Evolutionary conservation across 1,284 basidiomycete species (phyloP), one percentile per base, ranked within the genome.

Genomic region (Trichosporon coremiiforme): DNA sequence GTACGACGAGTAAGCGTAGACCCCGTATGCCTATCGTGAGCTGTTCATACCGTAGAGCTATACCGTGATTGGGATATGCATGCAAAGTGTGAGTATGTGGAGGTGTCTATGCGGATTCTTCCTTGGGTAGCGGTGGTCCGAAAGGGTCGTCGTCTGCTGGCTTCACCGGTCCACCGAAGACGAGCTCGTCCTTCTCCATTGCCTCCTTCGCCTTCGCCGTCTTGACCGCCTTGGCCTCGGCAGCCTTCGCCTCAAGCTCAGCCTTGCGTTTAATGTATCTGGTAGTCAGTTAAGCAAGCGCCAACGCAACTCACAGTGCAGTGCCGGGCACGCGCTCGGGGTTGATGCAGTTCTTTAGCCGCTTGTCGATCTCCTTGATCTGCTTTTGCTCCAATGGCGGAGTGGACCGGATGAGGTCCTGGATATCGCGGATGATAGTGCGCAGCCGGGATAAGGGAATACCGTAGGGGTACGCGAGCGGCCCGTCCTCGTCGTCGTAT

Each of bases 251-350:
- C 69, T 84, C 82, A 60, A 79, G 79, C 64, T 83, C 80, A 7
- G 76, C 78, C 69, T 83, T 79, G n/a, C 82, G 79, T 73, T 84
- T 84, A 65, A 81, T 80, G 70, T 82, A 85, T 53, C 84, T 85
- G 33, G 10, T 2, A 6, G 65, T 69, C 68, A 73, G 67, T 17
- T 17, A 10, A 50, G 3, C 15, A 25, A 5, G 33, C 33, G 33
- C 8, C 17, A 20, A 35, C 5, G 33, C 33, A 6, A 83, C 85
- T 74, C 65, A 86, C 69, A 94, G 88, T 64, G 90, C 91, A 72
- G 89, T 95, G 12, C 93, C 94, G 4, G 90, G 89, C 10, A 95
- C 89, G 80, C 95, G 96, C 82, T 95, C 94, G 7, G 95, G 95
- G 78, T 98, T 97, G 79, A 93, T 92, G 85, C 94, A 97, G 53